Evolutionary conservation across 2,329 filamentous ascomycete genomes (phyloP).

Genomic region (Penicillium sp.): DNA sequence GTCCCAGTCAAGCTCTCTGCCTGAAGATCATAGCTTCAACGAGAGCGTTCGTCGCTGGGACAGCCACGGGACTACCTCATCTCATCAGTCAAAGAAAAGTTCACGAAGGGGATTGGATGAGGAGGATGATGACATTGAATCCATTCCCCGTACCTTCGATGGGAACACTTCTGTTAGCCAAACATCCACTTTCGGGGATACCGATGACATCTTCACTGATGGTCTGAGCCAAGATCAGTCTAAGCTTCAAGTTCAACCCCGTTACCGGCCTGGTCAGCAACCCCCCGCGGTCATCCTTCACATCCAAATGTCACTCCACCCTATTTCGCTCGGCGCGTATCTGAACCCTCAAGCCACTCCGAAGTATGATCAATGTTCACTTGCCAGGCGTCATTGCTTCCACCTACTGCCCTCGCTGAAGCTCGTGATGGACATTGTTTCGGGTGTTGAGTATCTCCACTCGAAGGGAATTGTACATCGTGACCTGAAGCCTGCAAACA

Average conservation of each 20-base stretch:
- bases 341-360: slow-evolving; percentile 44
- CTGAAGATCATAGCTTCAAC: slow-evolving; percentile 22
- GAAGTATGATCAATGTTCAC: slow-evolving; percentile 18
- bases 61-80: slow-evolving; percentile 43
- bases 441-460: slow-evolving; percentile 66
- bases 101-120: slow-evolving; percentile 38
- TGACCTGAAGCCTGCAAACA: slow-evolving; percentile 68
- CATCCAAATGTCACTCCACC: slow-evolving; percentile 68
- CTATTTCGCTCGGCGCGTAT: slow-evolving; percentile 61
- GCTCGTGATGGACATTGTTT: slow-evolving; percentile 60
- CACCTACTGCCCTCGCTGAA: slow-evolving; percentile 58
- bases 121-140: slow-evolving; percentile 52
- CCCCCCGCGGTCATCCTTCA: slow-evolving; percentile 54
- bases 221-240: slow-evolving; percentile 39
- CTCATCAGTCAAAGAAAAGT: slow-evolving; percentile 44
- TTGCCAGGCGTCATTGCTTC: slow-evolving; percentile 58
- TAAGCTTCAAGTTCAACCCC: slow-evolving; percentile 33
- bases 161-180: slow-evolving; percentile 29
- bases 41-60: slow-evolving; percentile 23
- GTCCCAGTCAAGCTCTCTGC: slow-evolving; percentile 21
- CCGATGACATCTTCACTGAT: slow-evolving; percentile 45
- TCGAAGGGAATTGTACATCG: slow-evolving; percentile 61
- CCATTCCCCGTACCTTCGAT: slow-evolving; percentile 46
- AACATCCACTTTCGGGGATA: slow-evolving; percentile 37
- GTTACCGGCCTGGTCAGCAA: slow-evolving; percentile 26